Conservation (phyloP, 164 flowering plant genomes). For the Aristolochia contorta region DNA sequence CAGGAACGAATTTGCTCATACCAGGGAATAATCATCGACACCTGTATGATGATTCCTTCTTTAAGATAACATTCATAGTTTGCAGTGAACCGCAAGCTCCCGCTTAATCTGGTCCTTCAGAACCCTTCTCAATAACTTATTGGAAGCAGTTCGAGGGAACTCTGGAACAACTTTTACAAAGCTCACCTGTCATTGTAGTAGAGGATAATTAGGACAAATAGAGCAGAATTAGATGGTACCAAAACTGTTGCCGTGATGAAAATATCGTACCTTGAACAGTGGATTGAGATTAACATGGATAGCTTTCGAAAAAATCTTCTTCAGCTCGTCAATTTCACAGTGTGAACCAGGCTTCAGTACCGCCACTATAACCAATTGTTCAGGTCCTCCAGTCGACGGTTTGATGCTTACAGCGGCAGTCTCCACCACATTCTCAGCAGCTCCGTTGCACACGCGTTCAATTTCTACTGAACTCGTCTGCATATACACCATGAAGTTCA, state of each 20-base stretch:
- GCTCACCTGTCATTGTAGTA: conserved; percentile 45
- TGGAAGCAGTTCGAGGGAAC: conserved; percentile 88
- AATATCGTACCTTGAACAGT: conserved; percentile 57
- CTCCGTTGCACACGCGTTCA: conserved; percentile 74
- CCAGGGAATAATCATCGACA: no score
- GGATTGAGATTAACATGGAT: conserved; percentile 83
- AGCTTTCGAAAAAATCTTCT: conserved; percentile 60
- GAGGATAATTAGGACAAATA: background rate
- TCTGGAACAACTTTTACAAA: conserved; percentile 65
- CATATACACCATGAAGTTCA: conserved; percentile 3
- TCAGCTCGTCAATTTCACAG: conserved; percentile 32
- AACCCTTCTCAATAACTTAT: conserved; percentile 76
- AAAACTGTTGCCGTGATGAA: background rate
- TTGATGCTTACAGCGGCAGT: conserved; percentile 75
- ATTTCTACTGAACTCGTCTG: conserved; percentile 95
- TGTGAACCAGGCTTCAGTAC: conserved; percentile 52
- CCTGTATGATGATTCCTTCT: no score
- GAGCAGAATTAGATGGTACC: background rate
- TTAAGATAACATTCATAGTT: background rate
- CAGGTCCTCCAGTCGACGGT: conserved; percentile 77
- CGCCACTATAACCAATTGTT: conserved; percentile 54
- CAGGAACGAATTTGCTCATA: no score
- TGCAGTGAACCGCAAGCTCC: conserved; percentile 41
- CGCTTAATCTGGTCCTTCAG: conserved; percentile 62
- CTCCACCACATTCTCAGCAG: conserved; percentile 58